phyloP scores from a whole-genome alignment of 148 eudicot genomes.

The Camellia sinensis region DNA sequence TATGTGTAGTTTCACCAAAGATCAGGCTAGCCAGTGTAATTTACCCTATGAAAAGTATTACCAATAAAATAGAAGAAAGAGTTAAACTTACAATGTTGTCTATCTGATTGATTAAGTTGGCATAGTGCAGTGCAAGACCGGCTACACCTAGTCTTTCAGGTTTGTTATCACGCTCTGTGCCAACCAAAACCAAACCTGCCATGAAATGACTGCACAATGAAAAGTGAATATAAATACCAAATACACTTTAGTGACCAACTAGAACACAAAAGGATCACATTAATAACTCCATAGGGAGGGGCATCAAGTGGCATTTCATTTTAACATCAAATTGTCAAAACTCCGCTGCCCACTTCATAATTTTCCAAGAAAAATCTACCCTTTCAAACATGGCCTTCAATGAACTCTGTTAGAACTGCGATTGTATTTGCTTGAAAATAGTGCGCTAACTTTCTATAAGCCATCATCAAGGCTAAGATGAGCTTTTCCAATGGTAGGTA shows the following conservation, averaged over 20 bases:
- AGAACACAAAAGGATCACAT: not conserved
- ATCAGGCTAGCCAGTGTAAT: not conserved
- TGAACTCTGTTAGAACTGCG: no score
- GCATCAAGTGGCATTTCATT: no score
- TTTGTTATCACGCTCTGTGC: slow-evolving; percentile 30
- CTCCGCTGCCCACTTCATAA: no score
- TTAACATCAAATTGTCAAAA: no score
- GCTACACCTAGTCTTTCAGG: slow-evolving; percentile 69
- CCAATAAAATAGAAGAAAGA: not conserved
- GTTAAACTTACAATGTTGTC: slow-evolving; percentile 77
- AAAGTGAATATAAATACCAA: not conserved
- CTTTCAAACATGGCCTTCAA: no score
- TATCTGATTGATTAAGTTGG: slow-evolving; percentile 79
- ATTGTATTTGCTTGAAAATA: no score
- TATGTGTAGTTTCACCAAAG: not conserved
- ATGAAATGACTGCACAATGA: slow-evolving; percentile 12
- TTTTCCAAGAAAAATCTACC: no score
- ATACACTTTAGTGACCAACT: slow-evolving; percentile 2
- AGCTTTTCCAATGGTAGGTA: no score
- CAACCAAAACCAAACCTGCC: slow-evolving; percentile 41
- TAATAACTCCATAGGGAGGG: no score
- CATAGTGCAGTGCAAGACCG: slow-evolving; percentile 95
- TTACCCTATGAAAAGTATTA: not conserved
- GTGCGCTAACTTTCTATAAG: no score
- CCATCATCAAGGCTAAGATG: no score